Evolutionary conservation across 2,329 filamentous ascomycete genomes (phyloP).

Genomic region (Colletotrichum sp.): DNA sequence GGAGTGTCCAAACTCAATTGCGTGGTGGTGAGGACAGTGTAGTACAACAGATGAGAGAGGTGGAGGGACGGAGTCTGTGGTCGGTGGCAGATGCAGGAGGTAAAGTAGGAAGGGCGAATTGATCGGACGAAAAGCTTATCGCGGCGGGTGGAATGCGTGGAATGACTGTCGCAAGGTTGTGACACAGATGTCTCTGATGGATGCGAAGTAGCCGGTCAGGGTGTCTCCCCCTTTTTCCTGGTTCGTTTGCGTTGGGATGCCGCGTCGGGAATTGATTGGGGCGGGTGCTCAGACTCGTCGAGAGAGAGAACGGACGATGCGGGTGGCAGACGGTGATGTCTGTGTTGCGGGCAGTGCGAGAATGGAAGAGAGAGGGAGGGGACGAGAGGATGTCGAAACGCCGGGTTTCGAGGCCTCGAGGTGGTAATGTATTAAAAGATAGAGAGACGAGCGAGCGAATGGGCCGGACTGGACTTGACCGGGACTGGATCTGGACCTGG

Average conservation of each 20-base stretch:
- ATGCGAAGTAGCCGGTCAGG: not conserved
- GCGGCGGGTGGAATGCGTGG: not conserved
- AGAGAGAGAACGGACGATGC: not conserved
- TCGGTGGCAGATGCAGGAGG: not conserved
- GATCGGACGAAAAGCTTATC: conserved; percentile 17
- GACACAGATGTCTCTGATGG: conserved; percentile 15
- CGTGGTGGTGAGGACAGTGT: not conserved
- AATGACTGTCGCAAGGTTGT: conserved; percentile 11
- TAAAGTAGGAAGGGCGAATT: not conserved
- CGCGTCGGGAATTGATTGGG: not conserved
- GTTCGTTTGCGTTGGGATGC: not conserved
- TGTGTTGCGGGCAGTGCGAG: not conserved
- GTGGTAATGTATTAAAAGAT: not conserved
- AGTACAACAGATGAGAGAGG: conserved; percentile 2
- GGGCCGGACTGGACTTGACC: not conserved
- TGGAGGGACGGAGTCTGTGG: not conserved
- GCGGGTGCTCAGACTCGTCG: not conserved
- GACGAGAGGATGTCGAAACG: conserved; percentile 10
- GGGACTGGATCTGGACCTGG: not conserved
- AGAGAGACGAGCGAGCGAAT: not conserved
- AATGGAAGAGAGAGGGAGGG: not conserved
- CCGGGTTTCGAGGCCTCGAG: conserved; percentile 8
- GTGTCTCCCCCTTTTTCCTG: not conserved
- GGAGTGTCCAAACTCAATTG: not conserved
- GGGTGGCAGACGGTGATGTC: not conserved